Evolutionary conservation across 768 basidiomycete species (phyloP), one percentile per base, ranked within the genome.

Genomic region (Tulasnella sp.): DNA sequence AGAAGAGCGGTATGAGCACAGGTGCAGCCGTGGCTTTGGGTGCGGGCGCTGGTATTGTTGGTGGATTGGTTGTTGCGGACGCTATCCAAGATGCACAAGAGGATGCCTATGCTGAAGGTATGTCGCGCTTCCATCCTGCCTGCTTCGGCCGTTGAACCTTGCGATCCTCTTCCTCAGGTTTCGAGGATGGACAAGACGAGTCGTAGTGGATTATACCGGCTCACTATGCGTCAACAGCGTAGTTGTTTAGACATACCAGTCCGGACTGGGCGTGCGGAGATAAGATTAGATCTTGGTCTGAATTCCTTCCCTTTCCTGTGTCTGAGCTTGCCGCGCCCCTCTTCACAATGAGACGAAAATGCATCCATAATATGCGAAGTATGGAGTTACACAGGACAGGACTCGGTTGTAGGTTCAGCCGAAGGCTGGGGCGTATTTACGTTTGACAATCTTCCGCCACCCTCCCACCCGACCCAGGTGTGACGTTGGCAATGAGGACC

Each of bases 401-500:
- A 61, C 3, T 32, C 26, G 11, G 57, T 6, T 32, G 57, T 11
- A 61, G 57, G 4, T 61, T 61, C 15, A 5, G n/a, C 48, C 48
- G 16, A 48, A 0, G 48, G 48, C 20, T 61, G 57, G 2, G 57
- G 26, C 29, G 15, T n/a, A 26, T 35, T 35, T 35, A 35, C 35
- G 35, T 26, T 61, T 29, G n/a, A n/a, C 20, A 61, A 13, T 26
- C 55, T 67, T 83, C 77, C 73, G 37, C 85, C 85, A 5, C 85
- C 85, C 29, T 82, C 77, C 84, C 84, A 86, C n/a, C 86, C 86
- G 29, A 86, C 39, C 86, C 86, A 87, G 11, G 82, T 83, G 29
- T 79, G 77, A 37, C 82, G 35, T 55, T 80, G 74, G 51, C 83
- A 82, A 81, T 93, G 92, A 11, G 93, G 93, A 0, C 93, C 93